Base-by-base conservation (phyloP, 2,329 filamentous ascomycete genomes). In the Claviceps paspali region DNA sequence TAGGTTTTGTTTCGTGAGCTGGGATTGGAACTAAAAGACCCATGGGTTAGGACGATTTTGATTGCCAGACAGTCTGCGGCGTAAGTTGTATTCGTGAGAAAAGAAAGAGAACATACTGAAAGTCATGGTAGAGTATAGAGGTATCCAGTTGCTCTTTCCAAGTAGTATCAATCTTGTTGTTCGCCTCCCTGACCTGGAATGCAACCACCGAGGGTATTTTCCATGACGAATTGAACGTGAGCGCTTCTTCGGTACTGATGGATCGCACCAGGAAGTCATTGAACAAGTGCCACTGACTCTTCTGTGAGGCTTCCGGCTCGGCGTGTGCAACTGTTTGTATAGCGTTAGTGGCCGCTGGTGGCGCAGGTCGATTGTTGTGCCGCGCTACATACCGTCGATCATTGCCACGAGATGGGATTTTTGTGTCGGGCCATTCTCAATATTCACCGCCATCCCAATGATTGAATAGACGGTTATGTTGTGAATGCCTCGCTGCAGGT, bases 211-310 rank as follows among this genome's bases (percentile, higher is more conserved):
- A 86, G 1, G 91, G 91, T 35, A 85, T 68, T 62, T 96, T 98
- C 91, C 91, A 98, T 14, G 77, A 71, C 3, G 85, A 76, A 43
- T 88, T 87, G 57, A 96, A 98, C 18, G 80, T 77, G 14, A 96
- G 65, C 0, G 88, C 92, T 53, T 98, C 88, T 43, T 86, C 79
- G 21, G 74, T 71, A 23, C 79, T 74, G 12, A 94, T 74, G 8
- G 80, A 77, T 10, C 82, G 76, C 17, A 98, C 92, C 26, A 94
- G 62, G 51, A 98, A 98, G 59, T 98, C 91, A 49, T 98, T 98
- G 63, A 98, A 95, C 1, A 98, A 61, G 58, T 96, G 85, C 92
- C 92, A 98, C 48, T 80, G 79, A 49, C 74, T 79, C 44, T 76
- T 69, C 3, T 63, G 64, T 1, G 74, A 68, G 1, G 70, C 55